Evolutionary conservation across 345 rosid genomes (phyloP).

Genomic region (Syzygium aqueum): DNA sequence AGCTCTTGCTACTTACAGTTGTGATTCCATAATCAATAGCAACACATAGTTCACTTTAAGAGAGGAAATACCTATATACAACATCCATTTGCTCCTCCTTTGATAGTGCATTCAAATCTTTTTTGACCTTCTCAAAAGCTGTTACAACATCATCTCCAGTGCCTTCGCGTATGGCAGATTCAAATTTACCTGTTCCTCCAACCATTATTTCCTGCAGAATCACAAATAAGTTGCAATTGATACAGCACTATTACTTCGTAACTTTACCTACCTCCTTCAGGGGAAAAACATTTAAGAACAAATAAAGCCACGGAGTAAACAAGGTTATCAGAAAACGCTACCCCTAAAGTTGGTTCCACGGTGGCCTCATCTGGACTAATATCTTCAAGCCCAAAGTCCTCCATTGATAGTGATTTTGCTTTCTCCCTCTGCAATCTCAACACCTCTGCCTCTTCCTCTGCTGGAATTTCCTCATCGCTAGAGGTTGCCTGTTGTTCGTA

Average conservation of each 20-base stretch:
- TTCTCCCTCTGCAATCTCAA: constrained; percentile 36
- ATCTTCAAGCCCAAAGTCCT: constrained; percentile 74
- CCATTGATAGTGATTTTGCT: constrained; percentile 33
- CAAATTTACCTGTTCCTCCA: constrained; percentile 20
- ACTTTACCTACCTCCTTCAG: neutral
- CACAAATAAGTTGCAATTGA: neutral
- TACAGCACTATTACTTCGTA: neutral
- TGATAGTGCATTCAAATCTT: constrained; percentile 68
- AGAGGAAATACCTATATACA: constrained; percentile 47
- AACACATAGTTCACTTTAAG: neutral
- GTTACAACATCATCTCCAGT: constrained; percentile 14
- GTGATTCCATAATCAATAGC: neutral
- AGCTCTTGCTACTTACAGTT: neutral
- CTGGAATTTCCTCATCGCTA: constrained; percentile 72
- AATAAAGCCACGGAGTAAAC: neutral
- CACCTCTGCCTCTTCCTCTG: constrained; percentile 64
- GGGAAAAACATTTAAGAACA: neutral
- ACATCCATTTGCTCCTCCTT: constrained; percentile 86
- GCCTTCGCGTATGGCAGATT: constrained; percentile 15
- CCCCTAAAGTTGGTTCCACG: constrained; percentile 69
- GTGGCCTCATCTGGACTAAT: constrained; percentile 37
- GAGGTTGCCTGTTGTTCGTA: constrained; percentile 38
- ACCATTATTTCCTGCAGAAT: constrained; percentile 44
- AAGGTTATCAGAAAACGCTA: constrained; percentile 9
- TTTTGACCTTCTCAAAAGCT: constrained; percentile 46